Evolutionary conservation across 768 basidiomycete species (phyloP), one percentile per base, ranked within the genome.

Genomic region (Kwoniella mangroviensis): DNA sequence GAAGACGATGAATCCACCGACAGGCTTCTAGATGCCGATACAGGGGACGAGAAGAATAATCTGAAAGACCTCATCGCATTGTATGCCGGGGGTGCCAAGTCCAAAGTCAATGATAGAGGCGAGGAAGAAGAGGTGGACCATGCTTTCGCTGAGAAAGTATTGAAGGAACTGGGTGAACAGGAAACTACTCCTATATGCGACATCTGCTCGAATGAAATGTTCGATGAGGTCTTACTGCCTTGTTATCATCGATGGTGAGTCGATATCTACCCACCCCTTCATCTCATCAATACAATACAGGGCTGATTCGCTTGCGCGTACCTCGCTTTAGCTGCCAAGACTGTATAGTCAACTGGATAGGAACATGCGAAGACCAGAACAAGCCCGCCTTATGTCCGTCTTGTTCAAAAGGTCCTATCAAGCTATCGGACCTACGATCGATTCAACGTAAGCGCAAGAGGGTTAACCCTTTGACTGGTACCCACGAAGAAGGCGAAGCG

Each of bases 271-370:
- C n/a, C n/a, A n/a, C n/a, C n/a, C n/a, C n/a, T n/a, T n/a, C n/a
- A n/a, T n/a, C n/a, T n/a, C n/a, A n/a, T n/a, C n/a, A n/a, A n/a
- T n/a, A n/a, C n/a, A n/a, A n/a, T n/a, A n/a, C n/a, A n/a, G 91
- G 92, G 85, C 12, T 94, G 92, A 81, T n/a, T 55, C 54, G 49
- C 9, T 22, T 28, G n/a, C n/a, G n/a, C n/a, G n/a, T n/a, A n/a
- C n/a, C n/a, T n/a, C n/a, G n/a, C n/a, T n/a, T n/a, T 45, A 77
- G 93, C 69, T 98, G 95, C 82, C 96, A 92, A 81, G 92, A 94
- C 72, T 98, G 95, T 76, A 91, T 95, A 24, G 82, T 92, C 19
- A 87, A 89, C 11, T 90, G 89, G 75, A 86, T 97, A 28, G 87
- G 88, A 21, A 86, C 86, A 11, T 89, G 90, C 73, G 87, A 90